Base-by-base conservation (phyloP, 1,139 yeast genomes). In the Scheffersomyces lignicola region DNA sequence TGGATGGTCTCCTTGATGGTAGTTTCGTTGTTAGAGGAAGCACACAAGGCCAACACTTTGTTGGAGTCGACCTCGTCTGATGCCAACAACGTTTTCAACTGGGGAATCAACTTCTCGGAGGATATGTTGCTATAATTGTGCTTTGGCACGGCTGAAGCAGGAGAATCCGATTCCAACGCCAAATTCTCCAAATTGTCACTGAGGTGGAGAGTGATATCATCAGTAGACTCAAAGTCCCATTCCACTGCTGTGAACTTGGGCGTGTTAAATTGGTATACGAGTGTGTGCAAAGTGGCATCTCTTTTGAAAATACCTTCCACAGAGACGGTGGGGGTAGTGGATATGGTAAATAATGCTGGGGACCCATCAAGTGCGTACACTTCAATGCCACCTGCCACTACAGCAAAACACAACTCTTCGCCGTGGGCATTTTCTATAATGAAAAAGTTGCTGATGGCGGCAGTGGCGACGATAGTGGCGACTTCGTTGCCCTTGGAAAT, bases 251-350 rank as follows among this genome's bases (percentile, higher is more conserved):
- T 41, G 24, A 60, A 55, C 10, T 43, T 46, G 5, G 62, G 59
- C 40, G 58, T 62, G 39, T 52, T 60, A 5, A 56, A 57, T 38
- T 68, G 65, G 49, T 59, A 63, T n/a, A n/a, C n/a, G n/a, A n/a
- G n/a, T n/a, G n/a, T n/a, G n/a, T n/a, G n/a, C n/a, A n/a, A n/a
- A n/a, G n/a, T n/a, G n/a, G n/a, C n/a, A n/a, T n/a, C n/a, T n/a
- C n/a, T n/a, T n/a, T n/a, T n/a, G n/a, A n/a, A n/a, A n/a, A n/a
- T n/a, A n/a, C n/a, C n/a, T n/a, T n/a, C n/a, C n/a, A n/a, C n/a
- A n/a, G n/a, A n/a, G n/a, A n/a, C n/a, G n/a, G n/a, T n/a, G n/a
- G n/a, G n/a, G n/a, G n/a, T n/a, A n/a, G n/a, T n/a, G n/a, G n/a
- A n/a, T n/a, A n/a, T n/a, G n/a, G n/a, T n/a, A n/a, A n/a, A n/a